Evolutionary conservation across 306 rosid genomes (phyloP), one percentile per base, ranked within the genome.

Genomic region (Lathyrus sativus): DNA sequence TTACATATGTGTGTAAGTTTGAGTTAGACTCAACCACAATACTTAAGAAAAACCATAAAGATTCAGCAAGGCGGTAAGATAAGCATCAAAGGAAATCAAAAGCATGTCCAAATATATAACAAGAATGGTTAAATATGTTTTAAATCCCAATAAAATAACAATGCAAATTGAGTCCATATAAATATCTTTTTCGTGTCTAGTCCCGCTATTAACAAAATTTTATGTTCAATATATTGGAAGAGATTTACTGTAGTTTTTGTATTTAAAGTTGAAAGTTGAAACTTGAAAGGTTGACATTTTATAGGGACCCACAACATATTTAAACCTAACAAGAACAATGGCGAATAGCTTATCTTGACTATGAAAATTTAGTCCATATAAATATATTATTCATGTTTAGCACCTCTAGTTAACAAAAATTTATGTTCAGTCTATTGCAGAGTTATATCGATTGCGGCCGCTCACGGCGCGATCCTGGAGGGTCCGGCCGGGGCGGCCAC

Each of bases 311-410:
- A 0, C 18, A 28, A 56, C 39, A 28, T 56, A 56, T 56, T 56
- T 56, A 56, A 56, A 11, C 62, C 11, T 56, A 56, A 56, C 62
- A 50, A 62, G 17, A 76, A 59, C 7, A 66, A 37, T 17, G 48
- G 14, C 49, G 66, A 72, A 33, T 62, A 66, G 43, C 60, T 58
- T 59, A 42, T n/a, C 54, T 50, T 45, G 26, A 28, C 43, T 3
- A 24, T 2, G 26, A 1, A 24, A 24, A 24, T 24, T 24, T 24
- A 24, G 26, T 24, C 26, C 26, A 24, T 24, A 24, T 24, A 24
- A 24, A 24, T 24, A 24, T 24, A 2, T 24, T 24, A 24, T 24
- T 24, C 26, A 24, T 24, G 26, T 24, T 24, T 24, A 24, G 26
- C 26, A 24, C 26, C 26, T 24, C 3, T 24, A 24, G 2, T 24